phyloP scores from a whole-genome alignment of 148 eudicot species.

The Nepenthes mirabilis region DNA sequence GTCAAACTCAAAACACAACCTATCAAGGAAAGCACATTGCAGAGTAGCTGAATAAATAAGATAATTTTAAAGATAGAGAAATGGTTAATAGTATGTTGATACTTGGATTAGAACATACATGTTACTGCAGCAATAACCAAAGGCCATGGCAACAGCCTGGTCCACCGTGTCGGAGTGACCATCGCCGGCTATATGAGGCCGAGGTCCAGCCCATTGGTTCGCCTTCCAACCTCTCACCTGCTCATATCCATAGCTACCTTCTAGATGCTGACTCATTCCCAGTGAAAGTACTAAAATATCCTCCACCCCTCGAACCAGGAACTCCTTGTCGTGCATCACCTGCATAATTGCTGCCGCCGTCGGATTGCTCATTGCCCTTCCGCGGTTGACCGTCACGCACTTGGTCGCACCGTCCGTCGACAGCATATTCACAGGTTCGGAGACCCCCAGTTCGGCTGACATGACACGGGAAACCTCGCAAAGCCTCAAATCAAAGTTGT shows the following conservation, averaged over 20 bases:
- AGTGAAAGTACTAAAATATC: slow-evolving; percentile 78
- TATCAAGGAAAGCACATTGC: not conserved
- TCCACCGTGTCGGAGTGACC: slow-evolving; percentile 75
- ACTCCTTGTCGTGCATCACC: slow-evolving; percentile 89
- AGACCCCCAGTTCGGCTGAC: slow-evolving; percentile 57
- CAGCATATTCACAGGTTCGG: slow-evolving; percentile 46
- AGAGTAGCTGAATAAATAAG: not conserved
- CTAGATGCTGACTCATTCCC: slow-evolving; percentile 67
- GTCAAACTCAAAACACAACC: not conserved
- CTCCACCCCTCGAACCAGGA: slow-evolving; percentile 90
- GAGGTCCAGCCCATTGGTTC: slow-evolving; percentile 71
- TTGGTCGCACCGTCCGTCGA: slow-evolving; percentile 51
- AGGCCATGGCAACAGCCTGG: slow-evolving; percentile 84
- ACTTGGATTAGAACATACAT: slow-evolving; percentile 88
- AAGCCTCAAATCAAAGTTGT: slow-evolving; percentile 58
- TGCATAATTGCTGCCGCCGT: slow-evolving; percentile 90
- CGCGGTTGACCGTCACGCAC: slow-evolving; percentile 71
- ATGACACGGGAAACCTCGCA: slow-evolving; percentile 86
- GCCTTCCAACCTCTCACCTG: slow-evolving; percentile 61
- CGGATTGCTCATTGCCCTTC: slow-evolving; percentile 70
- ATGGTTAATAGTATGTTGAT: not conserved
- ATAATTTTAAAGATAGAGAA: not conserved
- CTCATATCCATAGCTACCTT: slow-evolving; percentile 50
- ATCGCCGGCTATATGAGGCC: slow-evolving; percentile 69
- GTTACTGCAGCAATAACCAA: slow-evolving; percentile 49